Conservation (phyloP, 179 eudicot genomes). For the Silene noctiflora region DNA sequence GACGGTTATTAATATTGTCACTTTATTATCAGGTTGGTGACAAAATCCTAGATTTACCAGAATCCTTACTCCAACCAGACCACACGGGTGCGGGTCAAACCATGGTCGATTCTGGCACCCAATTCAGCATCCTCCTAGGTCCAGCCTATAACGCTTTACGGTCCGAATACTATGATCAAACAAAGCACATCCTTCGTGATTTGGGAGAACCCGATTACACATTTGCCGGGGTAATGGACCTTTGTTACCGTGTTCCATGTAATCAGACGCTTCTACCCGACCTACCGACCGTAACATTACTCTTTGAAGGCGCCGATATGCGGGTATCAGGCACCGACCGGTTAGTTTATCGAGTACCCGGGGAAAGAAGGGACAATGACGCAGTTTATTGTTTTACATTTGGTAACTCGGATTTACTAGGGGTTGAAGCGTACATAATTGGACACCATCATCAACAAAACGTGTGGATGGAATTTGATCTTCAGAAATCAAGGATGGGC, state of each 20-base stretch:
- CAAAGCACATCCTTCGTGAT: conserved; percentile 34
- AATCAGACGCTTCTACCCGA: conserved; percentile 36
- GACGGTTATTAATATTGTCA: neutral
- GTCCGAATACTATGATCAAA: conserved; percentile 55
- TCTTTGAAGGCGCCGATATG: conserved; percentile 74
- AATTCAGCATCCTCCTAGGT: conserved; percentile 71
- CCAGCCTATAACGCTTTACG: conserved; percentile 50
- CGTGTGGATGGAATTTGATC: conserved; percentile 88
- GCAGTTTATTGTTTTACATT: conserved; percentile 69
- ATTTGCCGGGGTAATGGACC: conserved; percentile 75
- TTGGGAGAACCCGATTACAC: conserved; percentile 58
- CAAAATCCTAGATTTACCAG: conserved; percentile 46
- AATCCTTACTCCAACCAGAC: conserved; percentile 64
- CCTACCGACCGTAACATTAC: conserved; percentile 54
- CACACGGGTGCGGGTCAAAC: conserved; percentile 95
- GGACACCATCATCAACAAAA: conserved; percentile 94
- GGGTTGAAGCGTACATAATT: conserved; percentile 65
- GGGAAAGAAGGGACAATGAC: conserved; percentile 41
- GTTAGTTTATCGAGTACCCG: conserved; percentile 59
- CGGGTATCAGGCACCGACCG: conserved; percentile 49
- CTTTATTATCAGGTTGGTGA: conserved; percentile 35
- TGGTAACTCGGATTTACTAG: conserved; percentile 82
- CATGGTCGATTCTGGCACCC: conserved; percentile 96
- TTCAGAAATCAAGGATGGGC: conserved; percentile 67
- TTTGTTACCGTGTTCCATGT: conserved; percentile 51